Evolutionary conservation across 2,329 filamentous ascomycete species (phyloP), one percentile per base, ranked within the genome.

Genomic region (Thermothelomyces thermophilus): DNA sequence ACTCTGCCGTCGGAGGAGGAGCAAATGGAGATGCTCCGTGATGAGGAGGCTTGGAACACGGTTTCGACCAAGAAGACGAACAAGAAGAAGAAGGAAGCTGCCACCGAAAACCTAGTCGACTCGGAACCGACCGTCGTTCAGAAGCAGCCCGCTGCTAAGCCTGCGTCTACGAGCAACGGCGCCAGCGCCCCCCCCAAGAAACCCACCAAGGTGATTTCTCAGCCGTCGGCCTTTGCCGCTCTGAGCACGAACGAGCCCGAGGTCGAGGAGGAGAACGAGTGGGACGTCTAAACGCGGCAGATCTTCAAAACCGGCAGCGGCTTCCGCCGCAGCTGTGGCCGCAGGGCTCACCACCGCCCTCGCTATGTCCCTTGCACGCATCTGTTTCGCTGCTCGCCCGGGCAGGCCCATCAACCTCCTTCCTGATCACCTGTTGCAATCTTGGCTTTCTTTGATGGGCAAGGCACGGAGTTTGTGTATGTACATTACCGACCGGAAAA

Each of bases 1-100:
- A 69, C 73, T 9, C 67, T 80, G 1, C 77, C 77, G 3, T 81
- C 79, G 0, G 79, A 83, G 63, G 79, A 83, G 64, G 76, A 82
- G 65, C 79, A 83, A 67, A 69, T 82, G 57, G 73, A 81, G 66
- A 68, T 76, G 63, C 70, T 80, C 48, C 74, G 74, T 58, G 72
- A 75, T 41, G 73, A 80, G 56, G 69, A 72, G 37, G 65, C 66
- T 16, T 84, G 81, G 80, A 80, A 70, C 63, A 80, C 80, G 28
- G 81, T 84, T 43, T 72, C 70, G 63, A 69, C 65, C 49, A 71
- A 70, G 64, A 71, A 70, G 63, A 51, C 61, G 3, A 64, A 64
- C 66, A 64, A 64, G 51, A 64, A 64, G 51, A 69, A 72, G 66
- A 70, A 69, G 59, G 64, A 69, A 6, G 65, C 68, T 40, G 69